These are phyloP conservation scores for Skeletonema potamos DNA, from an alignment of 108 stramenopile species.

Conservation along the genomic window DNA sequence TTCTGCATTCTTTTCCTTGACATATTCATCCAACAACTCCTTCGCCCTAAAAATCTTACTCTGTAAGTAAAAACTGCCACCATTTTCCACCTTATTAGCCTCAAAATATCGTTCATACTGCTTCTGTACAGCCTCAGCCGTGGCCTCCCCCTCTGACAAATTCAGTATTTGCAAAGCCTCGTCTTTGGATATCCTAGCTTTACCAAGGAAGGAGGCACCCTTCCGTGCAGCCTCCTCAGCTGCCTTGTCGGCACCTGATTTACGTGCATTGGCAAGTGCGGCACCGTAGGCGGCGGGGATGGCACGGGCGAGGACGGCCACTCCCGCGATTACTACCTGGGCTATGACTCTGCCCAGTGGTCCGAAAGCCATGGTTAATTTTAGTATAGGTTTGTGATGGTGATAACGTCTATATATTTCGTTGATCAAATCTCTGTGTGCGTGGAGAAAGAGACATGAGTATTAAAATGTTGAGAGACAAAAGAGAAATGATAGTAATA, in stretches of 20 bases:
- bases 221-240: constrained; percentile 24
- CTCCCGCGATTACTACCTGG: constrained; percentile 38
- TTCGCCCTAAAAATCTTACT: constrained; percentile 95
- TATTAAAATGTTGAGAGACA: background rate
- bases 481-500: background rate
- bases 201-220: constrained; percentile 44
- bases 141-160: constrained; percentile 56
- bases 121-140: constrained; percentile 59
- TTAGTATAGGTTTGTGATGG: background rate
- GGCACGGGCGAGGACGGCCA: constrained; percentile 43
- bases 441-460: background rate
- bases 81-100: constrained; percentile 91
- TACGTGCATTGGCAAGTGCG: constrained; percentile 43
- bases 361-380: constrained; percentile 45
- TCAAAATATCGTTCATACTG: constrained; percentile 89
- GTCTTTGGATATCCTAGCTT: constrained; percentile 52
- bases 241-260: constrained; percentile 43
- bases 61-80: constrained; percentile 98
- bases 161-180: constrained; percentile 76
- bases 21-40: constrained; percentile 84
- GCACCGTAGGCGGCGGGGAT: constrained; percentile 48
- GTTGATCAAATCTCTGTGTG: background rate
- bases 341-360: constrained; percentile 41
- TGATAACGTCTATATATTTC: too few relatives aligned
- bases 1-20: constrained; percentile 51